phyloP scores from a whole-genome alignment of 306 rosid species.

The Betula pendula region DNA sequence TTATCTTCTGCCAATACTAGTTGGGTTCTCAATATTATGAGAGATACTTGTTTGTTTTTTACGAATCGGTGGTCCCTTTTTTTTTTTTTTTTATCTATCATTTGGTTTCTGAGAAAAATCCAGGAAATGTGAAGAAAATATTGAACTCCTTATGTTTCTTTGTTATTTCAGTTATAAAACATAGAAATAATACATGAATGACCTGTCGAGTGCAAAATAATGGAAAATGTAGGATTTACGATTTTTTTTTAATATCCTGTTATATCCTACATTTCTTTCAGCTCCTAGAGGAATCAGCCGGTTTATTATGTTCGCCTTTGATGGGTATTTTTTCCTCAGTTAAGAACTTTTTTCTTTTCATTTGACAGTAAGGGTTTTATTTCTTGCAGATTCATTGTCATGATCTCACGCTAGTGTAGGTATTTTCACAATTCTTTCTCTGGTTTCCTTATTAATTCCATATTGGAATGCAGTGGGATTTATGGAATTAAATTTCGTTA shows the following conservation, averaged over 20 bases:
- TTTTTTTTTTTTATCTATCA: not conserved
- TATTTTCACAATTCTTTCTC: constrained; percentile 23
- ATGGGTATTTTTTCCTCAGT: not conserved
- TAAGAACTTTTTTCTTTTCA: not conserved
- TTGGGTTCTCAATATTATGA: not conserved
- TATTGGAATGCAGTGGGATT: not conserved
- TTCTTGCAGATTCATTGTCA: constrained; percentile 21
- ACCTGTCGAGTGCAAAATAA: not conserved
- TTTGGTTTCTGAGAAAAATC: not conserved
- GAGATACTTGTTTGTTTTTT: not conserved
- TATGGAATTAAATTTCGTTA: not conserved
- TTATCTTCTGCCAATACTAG: not conserved
- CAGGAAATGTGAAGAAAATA: not conserved
- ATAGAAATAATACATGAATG: not conserved
- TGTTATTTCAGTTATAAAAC: not conserved
- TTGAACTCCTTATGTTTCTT: not conserved
- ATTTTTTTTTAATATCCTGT: not conserved
- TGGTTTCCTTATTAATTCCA: not conserved
- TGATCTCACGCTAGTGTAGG: constrained; percentile 29
- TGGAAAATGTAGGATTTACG: not conserved
- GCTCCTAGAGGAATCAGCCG: not conserved
- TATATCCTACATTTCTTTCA: not conserved
- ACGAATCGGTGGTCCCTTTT: not conserved
- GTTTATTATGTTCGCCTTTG: not conserved
- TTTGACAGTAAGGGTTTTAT: constrained; percentile 17